These are phyloP conservation scores for Gnaphalium uliginosum DNA, from an alignment of 129 eudicot species.

Conservation along the genomic window DNA sequence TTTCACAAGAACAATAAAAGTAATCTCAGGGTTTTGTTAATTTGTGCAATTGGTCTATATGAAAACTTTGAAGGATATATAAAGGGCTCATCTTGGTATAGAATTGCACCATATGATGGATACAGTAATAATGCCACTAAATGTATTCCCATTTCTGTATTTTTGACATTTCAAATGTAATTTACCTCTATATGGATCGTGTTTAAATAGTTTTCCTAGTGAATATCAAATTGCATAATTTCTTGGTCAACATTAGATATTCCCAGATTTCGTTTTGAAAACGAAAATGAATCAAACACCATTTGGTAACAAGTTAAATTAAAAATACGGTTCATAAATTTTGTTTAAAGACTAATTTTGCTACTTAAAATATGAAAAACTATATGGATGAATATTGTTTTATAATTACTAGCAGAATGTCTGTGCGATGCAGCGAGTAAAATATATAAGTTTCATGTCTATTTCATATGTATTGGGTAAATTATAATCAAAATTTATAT, in stretches of 20 bases:
- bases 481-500: too few relatives aligned
- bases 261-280: not conserved
- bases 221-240: not conserved
- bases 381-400: too few relatives aligned
- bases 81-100: not conserved
- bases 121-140: constrained; percentile 2
- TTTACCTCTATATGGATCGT: not conserved
- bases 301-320: not conserved
- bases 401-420: too few relatives aligned
- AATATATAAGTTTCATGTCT: too few relatives aligned
- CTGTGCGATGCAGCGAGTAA: too few relatives aligned
- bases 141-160: constrained; percentile 5
- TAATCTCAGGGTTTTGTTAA: not conserved
- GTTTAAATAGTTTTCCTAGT: not conserved
- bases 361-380: too few relatives aligned
- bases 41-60: not conserved
- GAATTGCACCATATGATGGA: not conserved
- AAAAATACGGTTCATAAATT: not conserved
- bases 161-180: constrained; percentile 1
- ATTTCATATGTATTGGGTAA: too few relatives aligned
- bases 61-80: constrained; percentile 6
- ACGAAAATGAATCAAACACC: not conserved
- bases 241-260: not conserved
- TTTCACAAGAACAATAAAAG: not conserved
- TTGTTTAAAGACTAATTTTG: not conserved